Conservation (phyloP, 306 rosid species). For the Quercus glauca region DNA sequence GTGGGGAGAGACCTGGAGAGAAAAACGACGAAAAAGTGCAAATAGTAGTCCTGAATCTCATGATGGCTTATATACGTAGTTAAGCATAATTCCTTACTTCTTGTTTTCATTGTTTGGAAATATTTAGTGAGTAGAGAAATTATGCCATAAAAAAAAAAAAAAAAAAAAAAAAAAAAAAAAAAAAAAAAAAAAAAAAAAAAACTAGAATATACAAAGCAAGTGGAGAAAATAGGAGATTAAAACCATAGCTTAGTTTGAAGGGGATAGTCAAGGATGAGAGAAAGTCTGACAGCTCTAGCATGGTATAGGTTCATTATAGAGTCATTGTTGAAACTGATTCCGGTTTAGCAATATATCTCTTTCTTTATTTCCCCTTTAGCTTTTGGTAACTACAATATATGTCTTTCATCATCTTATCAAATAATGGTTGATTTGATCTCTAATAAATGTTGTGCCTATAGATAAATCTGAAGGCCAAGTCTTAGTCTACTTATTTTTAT, state of each 20-base stretch:
- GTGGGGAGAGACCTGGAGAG: conserved; percentile 47
- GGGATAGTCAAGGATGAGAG: neutral
- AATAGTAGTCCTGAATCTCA: conserved; percentile 15
- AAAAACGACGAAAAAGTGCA: conserved; percentile 25
- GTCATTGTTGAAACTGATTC: too few relatives aligned
- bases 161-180: neutral
- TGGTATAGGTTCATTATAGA: neutral
- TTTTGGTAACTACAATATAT: too few relatives aligned
- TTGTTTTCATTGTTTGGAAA: neutral
- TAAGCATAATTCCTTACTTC: neutral
- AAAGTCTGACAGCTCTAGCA: neutral
- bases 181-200: conserved; percentile 8
- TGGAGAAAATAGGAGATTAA: neutral
- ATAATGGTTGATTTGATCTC: neutral
- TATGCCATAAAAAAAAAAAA: neutral
- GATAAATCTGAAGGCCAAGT: neutral
- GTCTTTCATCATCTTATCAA: too few relatives aligned
- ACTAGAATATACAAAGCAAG: neutral
- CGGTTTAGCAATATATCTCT: too few relatives aligned
- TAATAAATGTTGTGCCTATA: neutral
- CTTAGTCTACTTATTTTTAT: too few relatives aligned
- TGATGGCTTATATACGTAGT: conserved; percentile 9
- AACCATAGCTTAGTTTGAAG: neutral
- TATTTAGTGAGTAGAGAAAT: conserved; percentile 11
- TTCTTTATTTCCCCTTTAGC: too few relatives aligned